These are phyloP conservation scores for Podospora pseudocomata DNA, from an alignment of 495 filamentous ascomycete species.

Conservation along the genomic window DNA sequence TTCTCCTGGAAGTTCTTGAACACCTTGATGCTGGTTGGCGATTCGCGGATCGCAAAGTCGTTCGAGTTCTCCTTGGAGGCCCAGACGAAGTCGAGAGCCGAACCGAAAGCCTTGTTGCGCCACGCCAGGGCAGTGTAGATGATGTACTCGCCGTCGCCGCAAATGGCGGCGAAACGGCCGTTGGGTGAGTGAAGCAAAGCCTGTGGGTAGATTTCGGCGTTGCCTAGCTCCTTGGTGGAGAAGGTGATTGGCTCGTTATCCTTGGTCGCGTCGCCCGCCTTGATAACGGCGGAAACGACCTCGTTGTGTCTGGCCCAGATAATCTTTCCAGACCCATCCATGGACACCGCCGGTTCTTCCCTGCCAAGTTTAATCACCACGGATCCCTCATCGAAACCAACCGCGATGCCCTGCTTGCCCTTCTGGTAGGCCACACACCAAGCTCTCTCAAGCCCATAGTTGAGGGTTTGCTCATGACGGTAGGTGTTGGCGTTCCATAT, in stretches of 20 bases:
- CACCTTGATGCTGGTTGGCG: slow-evolving; percentile 86
- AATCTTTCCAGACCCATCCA: slow-evolving; percentile 93
- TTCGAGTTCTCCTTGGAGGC: slow-evolving; percentile 97
- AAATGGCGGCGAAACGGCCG: slow-evolving; percentile 93
- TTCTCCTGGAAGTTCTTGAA: slow-evolving; percentile 98
- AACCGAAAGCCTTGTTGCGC: slow-evolving; percentile 96
- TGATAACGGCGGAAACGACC: slow-evolving; percentile 90
- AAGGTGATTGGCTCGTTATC: slow-evolving; percentile 83
- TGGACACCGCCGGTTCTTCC: slow-evolving; percentile 95
- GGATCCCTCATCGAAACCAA: slow-evolving; percentile 97
- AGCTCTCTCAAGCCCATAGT: slow-evolving; percentile 90
- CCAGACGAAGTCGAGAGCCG: slow-evolving; percentile 95
- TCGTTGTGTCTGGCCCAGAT: slow-evolving; percentile 95
- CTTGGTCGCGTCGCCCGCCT: slow-evolving; percentile 80
- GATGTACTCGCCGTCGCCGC: slow-evolving; percentile 96
- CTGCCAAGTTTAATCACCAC: slow-evolving; percentile 97
- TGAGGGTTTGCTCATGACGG: slow-evolving; percentile 88
- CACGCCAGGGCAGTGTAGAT: slow-evolving; percentile 97
- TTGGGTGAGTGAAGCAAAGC: slow-evolving; percentile 94
- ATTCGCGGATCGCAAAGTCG: slow-evolving; percentile 96
- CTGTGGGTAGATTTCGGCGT: slow-evolving; percentile 95
- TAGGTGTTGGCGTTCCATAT: slow-evolving; percentile 99
- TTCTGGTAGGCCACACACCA: slow-evolving; percentile 97
- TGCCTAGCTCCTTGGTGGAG: slow-evolving; percentile 89
- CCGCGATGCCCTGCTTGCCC: slow-evolving; percentile 86